Conservation (phyloP, 1,139 yeast species). For the Lodderomyces oxycetoniae region DNA sequence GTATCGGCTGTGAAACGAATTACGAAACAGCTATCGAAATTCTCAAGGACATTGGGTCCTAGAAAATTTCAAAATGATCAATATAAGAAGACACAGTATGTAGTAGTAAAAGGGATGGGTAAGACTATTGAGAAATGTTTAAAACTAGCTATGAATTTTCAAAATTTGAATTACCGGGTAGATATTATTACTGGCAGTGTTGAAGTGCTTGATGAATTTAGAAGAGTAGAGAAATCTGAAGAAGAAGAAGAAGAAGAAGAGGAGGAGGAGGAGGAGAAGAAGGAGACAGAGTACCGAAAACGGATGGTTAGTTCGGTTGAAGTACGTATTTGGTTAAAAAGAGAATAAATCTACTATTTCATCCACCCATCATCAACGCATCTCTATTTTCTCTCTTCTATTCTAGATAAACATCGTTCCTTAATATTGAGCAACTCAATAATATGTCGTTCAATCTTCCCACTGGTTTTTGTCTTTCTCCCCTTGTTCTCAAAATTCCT, state of each 20-base stretch:
- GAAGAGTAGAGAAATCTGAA: constrained; percentile 23
- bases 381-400: neutral
- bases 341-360: constrained; percentile 19
- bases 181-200: constrained; percentile 56
- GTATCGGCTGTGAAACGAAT: constrained; percentile 59
- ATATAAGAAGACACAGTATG: constrained; percentile 35
- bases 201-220: constrained; percentile 60
- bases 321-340: constrained; percentile 42
- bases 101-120: constrained; percentile 67
- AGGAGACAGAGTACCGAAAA: constrained; percentile 33
- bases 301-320: constrained; percentile 60
- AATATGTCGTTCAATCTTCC: constrained; percentile 41
- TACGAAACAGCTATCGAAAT: constrained; percentile 40
- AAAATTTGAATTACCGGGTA: constrained; percentile 40
- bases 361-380: neutral
- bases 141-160: constrained; percentile 48
- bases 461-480: constrained; percentile 26
- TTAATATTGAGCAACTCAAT: constrained; percentile 43
- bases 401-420: constrained; percentile 26
- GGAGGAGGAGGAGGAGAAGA: constrained; percentile 21
- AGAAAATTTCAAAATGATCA: constrained; percentile 33
- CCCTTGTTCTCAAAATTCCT: constrained; percentile 21
- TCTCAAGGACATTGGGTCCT: constrained; percentile 20
- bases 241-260: constrained; percentile 4
- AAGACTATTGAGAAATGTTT: constrained; percentile 53